Conservation (phyloP, 306 rosid genomes). For the Boehmeria nivea region DNA sequence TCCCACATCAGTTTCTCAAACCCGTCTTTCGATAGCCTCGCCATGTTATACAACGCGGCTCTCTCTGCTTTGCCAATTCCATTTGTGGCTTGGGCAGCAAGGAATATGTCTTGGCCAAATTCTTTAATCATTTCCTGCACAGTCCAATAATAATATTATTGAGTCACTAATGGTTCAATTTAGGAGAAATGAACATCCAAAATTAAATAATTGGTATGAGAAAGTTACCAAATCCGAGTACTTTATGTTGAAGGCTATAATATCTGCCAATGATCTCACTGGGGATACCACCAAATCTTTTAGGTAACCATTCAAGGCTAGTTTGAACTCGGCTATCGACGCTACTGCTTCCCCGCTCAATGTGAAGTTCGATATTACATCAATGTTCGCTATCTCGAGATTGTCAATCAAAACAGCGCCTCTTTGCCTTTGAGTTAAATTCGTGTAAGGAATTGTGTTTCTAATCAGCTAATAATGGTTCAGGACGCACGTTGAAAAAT, state of each 20-base stretch:
- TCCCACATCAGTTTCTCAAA: constrained; percentile 18
- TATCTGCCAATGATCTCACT: constrained; percentile 40
- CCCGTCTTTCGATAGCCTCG: constrained; percentile 15
- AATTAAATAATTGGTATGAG: too few relatives aligned
- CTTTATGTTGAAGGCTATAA: constrained; percentile 49
- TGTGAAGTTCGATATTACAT: constrained; percentile 1
- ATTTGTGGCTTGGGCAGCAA: constrained; percentile 17
- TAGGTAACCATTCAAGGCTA: constrained; percentile 42
- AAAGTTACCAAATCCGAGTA: constrained; percentile 21
- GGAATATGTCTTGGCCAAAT: constrained; percentile 17
- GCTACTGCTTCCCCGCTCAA: constrained; percentile 37
- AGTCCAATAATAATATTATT: too few relatives aligned
- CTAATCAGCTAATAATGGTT: background rate
- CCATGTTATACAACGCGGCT: constrained; percentile 10
- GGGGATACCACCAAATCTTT: constrained; percentile 37
- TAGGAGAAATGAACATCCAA: too few relatives aligned
- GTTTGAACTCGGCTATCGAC: constrained; percentile 40
- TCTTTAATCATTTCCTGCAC: constrained; percentile 19
- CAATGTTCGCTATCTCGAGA: constrained; percentile 3
- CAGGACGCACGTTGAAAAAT: background rate
- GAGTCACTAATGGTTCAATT: too few relatives aligned
- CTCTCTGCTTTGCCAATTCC: constrained; percentile 18
- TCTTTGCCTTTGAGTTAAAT: background rate
- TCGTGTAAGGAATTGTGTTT: background rate
- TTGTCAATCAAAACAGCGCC: constrained; percentile 5